These are phyloP conservation scores for Leptographium wingfieldii DNA, from an alignment of 2,329 filamentous ascomycete species.

Conservation along the genomic window DNA sequence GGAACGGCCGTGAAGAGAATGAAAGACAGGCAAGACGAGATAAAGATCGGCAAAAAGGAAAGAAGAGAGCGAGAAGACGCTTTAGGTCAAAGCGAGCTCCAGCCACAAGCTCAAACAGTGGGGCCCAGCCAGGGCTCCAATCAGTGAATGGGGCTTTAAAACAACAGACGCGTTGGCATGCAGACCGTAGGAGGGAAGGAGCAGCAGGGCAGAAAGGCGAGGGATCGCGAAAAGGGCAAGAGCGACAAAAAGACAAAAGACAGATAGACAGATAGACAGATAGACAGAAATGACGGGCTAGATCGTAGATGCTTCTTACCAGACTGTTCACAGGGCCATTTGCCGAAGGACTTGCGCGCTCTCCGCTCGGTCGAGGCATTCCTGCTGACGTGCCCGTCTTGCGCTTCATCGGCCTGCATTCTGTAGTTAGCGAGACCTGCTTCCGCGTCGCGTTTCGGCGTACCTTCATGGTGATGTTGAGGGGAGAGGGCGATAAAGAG, in stretches of 20 bases:
- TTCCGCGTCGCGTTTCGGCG: neutral
- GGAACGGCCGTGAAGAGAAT: neutral
- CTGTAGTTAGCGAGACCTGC: conserved; percentile 10
- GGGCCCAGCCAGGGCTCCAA: neutral
- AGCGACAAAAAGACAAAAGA: conserved; percentile 4
- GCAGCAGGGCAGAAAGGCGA: neutral
- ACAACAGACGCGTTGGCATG: conserved; percentile 11
- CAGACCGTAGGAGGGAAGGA: neutral
- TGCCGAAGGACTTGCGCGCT: conserved; percentile 48
- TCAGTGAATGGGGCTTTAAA: conserved; percentile 3
- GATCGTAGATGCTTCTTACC: conserved; percentile 29
- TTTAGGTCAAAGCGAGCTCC: neutral
- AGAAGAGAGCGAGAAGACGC: neutral
- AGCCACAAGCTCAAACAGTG: neutral
- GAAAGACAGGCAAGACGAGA: neutral
- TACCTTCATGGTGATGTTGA: neutral
- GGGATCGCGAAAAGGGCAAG: neutral
- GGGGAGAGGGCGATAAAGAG: neutral
- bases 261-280: conserved; percentile 5
- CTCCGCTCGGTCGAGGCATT: conserved; percentile 51
- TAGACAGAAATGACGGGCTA: neutral
- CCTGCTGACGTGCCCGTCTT: conserved; percentile 56
- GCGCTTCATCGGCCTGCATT: conserved; percentile 59
- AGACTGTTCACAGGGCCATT: conserved; percentile 40
- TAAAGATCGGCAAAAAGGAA: neutral